phyloP scores from a whole-genome alignment of 1,284 basidiomycete genomes.

The Moniliophthora roreri region DNA sequence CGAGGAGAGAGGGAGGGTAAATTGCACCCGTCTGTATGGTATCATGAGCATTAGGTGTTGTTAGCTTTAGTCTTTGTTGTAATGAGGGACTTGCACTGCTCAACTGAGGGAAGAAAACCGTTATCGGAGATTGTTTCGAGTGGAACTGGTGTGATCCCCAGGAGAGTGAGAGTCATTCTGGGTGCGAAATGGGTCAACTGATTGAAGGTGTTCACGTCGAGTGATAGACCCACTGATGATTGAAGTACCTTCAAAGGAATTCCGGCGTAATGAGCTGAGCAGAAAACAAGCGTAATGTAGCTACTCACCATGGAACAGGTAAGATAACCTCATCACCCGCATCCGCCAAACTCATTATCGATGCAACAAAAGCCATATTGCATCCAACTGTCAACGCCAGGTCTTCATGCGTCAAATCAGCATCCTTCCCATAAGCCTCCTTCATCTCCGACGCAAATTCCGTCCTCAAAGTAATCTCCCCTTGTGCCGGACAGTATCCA shows the following conservation, averaged over 20 bases:
- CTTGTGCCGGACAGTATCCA: conserved; percentile 69
- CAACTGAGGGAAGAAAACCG: conserved; percentile 61
- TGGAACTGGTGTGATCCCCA: conserved; percentile 62
- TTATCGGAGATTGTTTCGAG: conserved; percentile 57
- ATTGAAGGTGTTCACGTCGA: conserved; percentile 4
- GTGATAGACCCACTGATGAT: conserved; percentile 55
- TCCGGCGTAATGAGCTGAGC: not conserved
- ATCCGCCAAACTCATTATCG: conserved; percentile 66
- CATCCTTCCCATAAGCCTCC: conserved; percentile 50
- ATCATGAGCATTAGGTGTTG: conserved; percentile 6
- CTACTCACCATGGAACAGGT: conserved; percentile 72
- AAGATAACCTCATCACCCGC: conserved; percentile 78
- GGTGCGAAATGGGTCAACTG: not conserved
- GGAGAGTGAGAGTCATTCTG: conserved; percentile 74
- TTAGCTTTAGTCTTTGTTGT: conserved; percentile 63
- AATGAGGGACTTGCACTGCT: conserved; percentile 49
- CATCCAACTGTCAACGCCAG: conserved; percentile 67
- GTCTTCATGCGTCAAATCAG: conserved; percentile 54
- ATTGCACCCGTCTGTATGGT: conserved; percentile 72
- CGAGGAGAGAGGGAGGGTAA: conserved; percentile 63
- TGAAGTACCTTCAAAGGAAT: conserved; percentile 61
- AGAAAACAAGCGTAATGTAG: conserved; percentile 17
- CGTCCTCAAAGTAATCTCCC: conserved; percentile 57
- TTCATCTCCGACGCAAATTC: conserved; percentile 70
- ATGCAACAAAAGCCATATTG: conserved; percentile 71